Conservation (phyloP, 495 filamentous ascomycete genomes). For the Hyaloscypha hepaticicola region DNA sequence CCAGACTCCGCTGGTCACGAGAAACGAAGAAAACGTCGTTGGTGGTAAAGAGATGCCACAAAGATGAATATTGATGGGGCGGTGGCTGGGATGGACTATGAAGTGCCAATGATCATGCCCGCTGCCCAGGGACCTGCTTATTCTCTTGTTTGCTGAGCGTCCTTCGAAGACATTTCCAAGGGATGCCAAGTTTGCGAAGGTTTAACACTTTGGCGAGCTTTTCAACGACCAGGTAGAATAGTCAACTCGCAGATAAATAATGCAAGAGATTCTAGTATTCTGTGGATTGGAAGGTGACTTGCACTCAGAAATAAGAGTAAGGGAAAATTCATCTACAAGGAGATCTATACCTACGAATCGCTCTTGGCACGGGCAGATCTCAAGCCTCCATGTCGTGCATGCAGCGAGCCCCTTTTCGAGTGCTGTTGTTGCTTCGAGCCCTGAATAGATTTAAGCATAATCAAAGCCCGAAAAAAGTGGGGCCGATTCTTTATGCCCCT, state of each 20-base stretch:
- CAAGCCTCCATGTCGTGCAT: not conserved
- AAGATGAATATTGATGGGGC: conserved; percentile 2
- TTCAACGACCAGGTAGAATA: conserved; percentile 25
- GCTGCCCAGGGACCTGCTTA: conserved; percentile 7
- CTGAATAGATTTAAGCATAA: conserved; percentile 16
- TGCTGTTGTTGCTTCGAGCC: not conserved
- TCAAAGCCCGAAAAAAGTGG: not conserved
- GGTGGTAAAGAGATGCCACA: conserved; percentile 21
- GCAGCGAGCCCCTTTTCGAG: not conserved
- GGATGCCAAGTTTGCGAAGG: conserved; percentile 9
- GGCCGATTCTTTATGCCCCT: no score
- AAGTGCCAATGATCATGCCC: conserved; percentile 18
- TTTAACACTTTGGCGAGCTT: conserved; percentile 20
- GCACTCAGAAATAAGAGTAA: no score
- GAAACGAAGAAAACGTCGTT: conserved; percentile 20
- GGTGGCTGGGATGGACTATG: conserved; percentile 15
- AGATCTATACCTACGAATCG: not conserved
- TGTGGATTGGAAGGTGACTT: not conserved
- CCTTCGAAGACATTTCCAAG: conserved; percentile 1
- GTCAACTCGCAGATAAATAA: conserved; percentile 31
- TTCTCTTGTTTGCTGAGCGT: conserved; percentile 17
- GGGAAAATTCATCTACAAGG: no score
- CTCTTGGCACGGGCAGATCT: not conserved
- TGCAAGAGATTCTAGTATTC: conserved; percentile 26
- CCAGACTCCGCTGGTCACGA: conserved; percentile 22